Evolutionary conservation across 2,329 filamentous ascomycete species (phyloP).

Genomic region (Colletotrichum agaves): DNA sequence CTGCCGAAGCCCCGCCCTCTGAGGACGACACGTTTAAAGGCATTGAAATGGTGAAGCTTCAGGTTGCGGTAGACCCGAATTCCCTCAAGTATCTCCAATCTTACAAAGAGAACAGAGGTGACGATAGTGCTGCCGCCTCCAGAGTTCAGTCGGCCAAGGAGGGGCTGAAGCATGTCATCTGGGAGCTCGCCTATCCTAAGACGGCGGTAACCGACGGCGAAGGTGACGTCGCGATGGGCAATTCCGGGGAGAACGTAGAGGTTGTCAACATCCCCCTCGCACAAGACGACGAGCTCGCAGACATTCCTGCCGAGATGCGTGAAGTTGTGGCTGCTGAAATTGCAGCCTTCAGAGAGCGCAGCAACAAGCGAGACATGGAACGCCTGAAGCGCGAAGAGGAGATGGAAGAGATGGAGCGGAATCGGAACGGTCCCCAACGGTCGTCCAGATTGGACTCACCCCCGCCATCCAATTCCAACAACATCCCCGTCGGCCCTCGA

Average conservation of each 20-base stretch:
- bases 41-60: conserved; percentile 76
- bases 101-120: conserved; percentile 74
- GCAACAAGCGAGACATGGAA: conserved; percentile 88
- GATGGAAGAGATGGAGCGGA: conserved; percentile 84
- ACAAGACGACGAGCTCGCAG: conserved; percentile 91
- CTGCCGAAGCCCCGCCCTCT: conserved; percentile 53
- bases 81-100: conserved; percentile 88
- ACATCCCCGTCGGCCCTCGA: conserved; percentile 79
- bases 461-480: conserved; percentile 72
- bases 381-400: conserved; percentile 90
- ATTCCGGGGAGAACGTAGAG: conserved; percentile 77
- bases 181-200: conserved; percentile 77
- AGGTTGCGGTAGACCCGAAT: conserved; percentile 83
- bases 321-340: conserved; percentile 96
- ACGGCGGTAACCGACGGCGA: conserved; percentile 66
- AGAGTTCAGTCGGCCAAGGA: conserved; percentile 76
- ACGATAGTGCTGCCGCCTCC: conserved; percentile 72
- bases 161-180: conserved; percentile 74
- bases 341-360: conserved; percentile 90
- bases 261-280: conserved; percentile 90
- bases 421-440: conserved; percentile 73
- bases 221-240: conserved; percentile 77
- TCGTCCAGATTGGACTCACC: conserved; percentile 78
- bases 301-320: conserved; percentile 96
- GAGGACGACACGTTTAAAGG: conserved; percentile 58